phyloP scores from a whole-genome alignment of 2,329 filamentous ascomycete species.

The Calonectria pseudoreteaudii region DNA sequence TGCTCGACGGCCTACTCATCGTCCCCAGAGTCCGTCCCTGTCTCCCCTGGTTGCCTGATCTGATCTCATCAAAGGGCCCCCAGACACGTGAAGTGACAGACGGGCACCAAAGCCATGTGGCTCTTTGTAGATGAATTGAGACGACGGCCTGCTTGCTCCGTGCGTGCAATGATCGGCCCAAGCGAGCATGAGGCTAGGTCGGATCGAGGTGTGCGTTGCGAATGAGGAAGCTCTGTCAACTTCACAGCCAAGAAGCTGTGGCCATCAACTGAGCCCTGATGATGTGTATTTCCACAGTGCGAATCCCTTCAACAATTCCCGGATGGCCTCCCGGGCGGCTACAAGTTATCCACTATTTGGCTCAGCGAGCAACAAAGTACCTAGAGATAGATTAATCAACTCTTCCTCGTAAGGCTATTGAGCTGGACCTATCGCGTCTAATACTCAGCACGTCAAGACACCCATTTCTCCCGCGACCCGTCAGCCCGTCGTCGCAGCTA shows the following conservation, averaged over 20 bases:
- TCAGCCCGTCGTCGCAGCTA: slow-evolving; percentile 7
- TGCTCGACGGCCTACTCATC: neutral
- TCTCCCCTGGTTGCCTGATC: neutral
- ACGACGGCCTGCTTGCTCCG: neutral
- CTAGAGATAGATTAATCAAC: neutral
- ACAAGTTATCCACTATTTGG: slow-evolving; percentile 2
- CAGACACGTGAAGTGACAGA: slow-evolving; percentile 15
- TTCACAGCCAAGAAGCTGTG: neutral
- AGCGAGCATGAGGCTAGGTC: slow-evolving; percentile 8
- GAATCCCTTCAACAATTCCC: slow-evolving; percentile 18
- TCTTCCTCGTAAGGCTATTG: slow-evolving; percentile 8
- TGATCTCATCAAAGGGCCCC: neutral
- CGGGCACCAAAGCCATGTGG: slow-evolving; percentile 2
- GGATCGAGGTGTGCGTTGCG: slow-evolving; percentile 20
- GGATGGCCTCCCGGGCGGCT: slow-evolving; percentile 4
- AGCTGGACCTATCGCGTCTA: neutral
- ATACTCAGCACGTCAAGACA: neutral
- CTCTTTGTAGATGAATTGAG: slow-evolving; percentile 4
- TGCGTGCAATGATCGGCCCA: slow-evolving; percentile 1
- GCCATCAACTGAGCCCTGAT: neutral
- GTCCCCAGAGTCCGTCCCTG: neutral
- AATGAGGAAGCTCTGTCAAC: slow-evolving; percentile 1
- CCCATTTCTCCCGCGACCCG: neutral
- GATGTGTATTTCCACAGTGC: slow-evolving; percentile 27
- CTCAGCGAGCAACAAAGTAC: neutral